A percentile compares a stretch with the other conserved stretches of the same genome.
phyloP scores from a whole-genome alignment of 2,329 filamentous ascomycete genomes.

The Coniochaeta sp. region DNA sequence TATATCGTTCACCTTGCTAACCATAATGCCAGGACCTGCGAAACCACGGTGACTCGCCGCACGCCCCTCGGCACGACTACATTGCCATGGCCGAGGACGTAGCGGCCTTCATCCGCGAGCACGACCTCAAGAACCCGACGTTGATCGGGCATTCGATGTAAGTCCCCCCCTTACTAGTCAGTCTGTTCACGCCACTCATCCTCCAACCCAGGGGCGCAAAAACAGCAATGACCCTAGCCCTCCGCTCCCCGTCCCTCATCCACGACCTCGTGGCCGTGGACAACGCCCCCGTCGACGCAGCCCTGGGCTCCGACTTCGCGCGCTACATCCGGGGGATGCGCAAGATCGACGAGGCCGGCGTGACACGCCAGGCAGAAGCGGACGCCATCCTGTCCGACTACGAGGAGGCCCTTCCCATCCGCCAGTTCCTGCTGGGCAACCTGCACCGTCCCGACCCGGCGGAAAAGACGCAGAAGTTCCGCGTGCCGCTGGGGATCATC shows the following conservation, averaged over 20 bases:
- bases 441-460: constrained; percentile 51
- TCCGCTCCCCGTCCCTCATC: constrained; percentile 61
- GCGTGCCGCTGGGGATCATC: constrained; percentile 70
- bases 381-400: constrained; percentile 71
- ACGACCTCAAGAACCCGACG: constrained; percentile 62
- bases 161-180: constrained; percentile 14
- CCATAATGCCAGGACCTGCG: constrained; percentile 70
- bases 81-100: constrained; percentile 76
- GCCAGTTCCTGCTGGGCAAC: constrained; percentile 90
- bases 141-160: constrained; percentile 94
- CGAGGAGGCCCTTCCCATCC: constrained; percentile 67
- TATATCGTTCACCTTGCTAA: too few species aligned
- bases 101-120: constrained; percentile 65
- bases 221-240: constrained; percentile 79
- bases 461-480: constrained; percentile 53
- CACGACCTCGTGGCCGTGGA: constrained; percentile 75
- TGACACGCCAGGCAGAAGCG: constrained; percentile 68
- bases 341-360: constrained; percentile 61
- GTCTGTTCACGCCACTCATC: neutral
- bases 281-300: constrained; percentile 81
- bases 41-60: constrained; percentile 89
- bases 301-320: constrained; percentile 66
- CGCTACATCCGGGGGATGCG: constrained; percentile 82
- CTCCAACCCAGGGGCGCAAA: constrained; percentile 70
- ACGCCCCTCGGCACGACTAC: constrained; percentile 72